Evolutionary conservation across 768 basidiomycete genomes (phyloP).

Genomic region (Mycena maculata): DNA sequence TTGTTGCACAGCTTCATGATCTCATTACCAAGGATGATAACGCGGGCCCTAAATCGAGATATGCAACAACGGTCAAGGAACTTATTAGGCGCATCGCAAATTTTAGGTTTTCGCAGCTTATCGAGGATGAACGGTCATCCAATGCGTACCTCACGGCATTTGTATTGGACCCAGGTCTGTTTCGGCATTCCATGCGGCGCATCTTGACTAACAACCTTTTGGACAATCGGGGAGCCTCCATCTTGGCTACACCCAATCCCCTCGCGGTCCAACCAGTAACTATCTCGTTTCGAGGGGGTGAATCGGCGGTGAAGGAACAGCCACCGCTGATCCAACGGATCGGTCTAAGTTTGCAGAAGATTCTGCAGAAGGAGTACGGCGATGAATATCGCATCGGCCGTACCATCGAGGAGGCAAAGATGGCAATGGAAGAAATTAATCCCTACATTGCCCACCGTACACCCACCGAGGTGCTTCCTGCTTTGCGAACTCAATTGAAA

Average conservation of each 20-base stretch:
- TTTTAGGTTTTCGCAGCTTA: background rate
- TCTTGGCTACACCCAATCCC: constrained; percentile 9
- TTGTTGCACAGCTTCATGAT: background rate
- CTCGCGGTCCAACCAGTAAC: constrained; percentile 3
- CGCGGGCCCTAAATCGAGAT: background rate
- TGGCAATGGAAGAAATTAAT: background rate
- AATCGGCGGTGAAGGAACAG: background rate
- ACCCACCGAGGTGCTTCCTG: background rate
- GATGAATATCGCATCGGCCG: background rate
- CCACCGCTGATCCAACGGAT: background rate
- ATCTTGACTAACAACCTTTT: background rate
- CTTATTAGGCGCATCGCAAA: constrained; percentile 3
- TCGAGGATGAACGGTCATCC: constrained; percentile 3
- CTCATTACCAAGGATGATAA: background rate
- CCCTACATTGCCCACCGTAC: background rate
- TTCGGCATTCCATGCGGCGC: background rate
- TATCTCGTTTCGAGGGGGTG: background rate
- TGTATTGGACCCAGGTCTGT: constrained; percentile 12
- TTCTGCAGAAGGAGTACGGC: constrained; percentile 9
- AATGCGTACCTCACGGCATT: constrained; percentile 16
- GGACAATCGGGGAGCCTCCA: constrained; percentile 10
- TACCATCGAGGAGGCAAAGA: constrained; percentile 6
- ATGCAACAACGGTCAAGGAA: background rate
- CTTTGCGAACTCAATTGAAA: constrained; percentile 1
- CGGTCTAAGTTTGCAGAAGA: background rate